Percentiles rank a stretch among this genome's conserved stretches.
phyloP scores from a whole-genome alignment of 2,329 filamentous ascomycete genomes.

The Teratosphaeria viscida region DNA sequence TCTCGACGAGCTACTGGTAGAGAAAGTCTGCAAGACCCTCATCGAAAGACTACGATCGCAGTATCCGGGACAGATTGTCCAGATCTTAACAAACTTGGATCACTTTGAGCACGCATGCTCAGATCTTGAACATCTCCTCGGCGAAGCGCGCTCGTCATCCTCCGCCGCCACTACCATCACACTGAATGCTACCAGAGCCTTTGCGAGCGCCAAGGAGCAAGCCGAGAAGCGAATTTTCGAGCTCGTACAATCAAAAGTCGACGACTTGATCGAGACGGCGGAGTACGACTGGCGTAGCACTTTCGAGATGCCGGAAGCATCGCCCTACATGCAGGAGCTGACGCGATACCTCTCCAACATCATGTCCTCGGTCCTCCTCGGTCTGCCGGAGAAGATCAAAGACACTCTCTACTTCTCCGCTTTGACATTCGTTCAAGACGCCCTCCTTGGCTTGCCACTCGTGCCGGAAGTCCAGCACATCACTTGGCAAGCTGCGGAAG shows the following conservation, averaged over 20 bases:
- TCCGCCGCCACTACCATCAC: slow-evolving; percentile 72
- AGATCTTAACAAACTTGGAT: slow-evolving; percentile 94
- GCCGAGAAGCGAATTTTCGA: slow-evolving; percentile 98
- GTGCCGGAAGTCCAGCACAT: slow-evolving; percentile 72
- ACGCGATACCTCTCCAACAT: slow-evolving; percentile 90
- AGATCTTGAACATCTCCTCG: slow-evolving; percentile 78
- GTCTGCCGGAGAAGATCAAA: slow-evolving; percentile 90
- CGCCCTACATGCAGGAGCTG: slow-evolving; percentile 89
- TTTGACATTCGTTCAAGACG: slow-evolving; percentile 72
- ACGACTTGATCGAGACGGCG: slow-evolving; percentile 90
- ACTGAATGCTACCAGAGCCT: slow-evolving; percentile 74
- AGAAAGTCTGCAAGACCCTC: slow-evolving; percentile 83
- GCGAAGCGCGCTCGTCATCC: slow-evolving; percentile 73
- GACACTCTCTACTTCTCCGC: slow-evolving; percentile 97
- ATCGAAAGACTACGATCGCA: slow-evolving; percentile 83
- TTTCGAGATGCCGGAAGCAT: slow-evolving; percentile 59
- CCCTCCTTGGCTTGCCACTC: slow-evolving; percentile 51
- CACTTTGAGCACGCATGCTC: slow-evolving; percentile 91
- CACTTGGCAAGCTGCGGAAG: slow-evolving; percentile 72
- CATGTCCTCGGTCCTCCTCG: slow-evolving; percentile 88
- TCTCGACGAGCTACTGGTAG: slow-evolving; percentile 85
- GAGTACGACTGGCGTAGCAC: slow-evolving; percentile 83
- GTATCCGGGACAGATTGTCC: slow-evolving; percentile 94
- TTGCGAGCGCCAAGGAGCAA: slow-evolving; percentile 82
- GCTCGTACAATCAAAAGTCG: slow-evolving; percentile 96